These are phyloP conservation scores for Mariannaea sp. DNA, from an alignment of 2,329 filamentous ascomycete genomes.

Conservation along the genomic window DNA sequence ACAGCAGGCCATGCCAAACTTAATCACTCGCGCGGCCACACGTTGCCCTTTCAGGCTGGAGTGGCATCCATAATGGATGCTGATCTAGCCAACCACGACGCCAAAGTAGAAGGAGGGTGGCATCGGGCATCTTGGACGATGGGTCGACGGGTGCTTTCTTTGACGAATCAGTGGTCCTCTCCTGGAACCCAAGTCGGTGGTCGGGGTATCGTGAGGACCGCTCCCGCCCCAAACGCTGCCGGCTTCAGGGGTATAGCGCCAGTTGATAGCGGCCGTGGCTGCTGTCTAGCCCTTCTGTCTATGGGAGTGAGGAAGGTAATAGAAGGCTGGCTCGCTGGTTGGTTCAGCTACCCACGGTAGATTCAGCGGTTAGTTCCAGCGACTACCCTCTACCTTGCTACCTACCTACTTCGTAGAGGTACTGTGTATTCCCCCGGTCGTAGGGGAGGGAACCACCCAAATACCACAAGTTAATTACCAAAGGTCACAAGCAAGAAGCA, in stretches of 20 bases:
- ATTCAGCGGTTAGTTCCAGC: too few relatives aligned
- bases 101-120: conserved; percentile 17
- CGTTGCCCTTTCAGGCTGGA: background rate
- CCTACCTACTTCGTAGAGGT: too few relatives aligned
- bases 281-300: too few relatives aligned
- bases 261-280: conserved; percentile 13
- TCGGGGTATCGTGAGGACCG: background rate
- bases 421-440: too few relatives aligned
- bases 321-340: background rate
- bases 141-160: conserved; percentile 11
- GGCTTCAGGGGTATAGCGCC: conserved; percentile 32
- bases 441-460: too few relatives aligned
- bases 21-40: background rate
- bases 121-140: conserved; percentile 21
- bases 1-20: background rate
- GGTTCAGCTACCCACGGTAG: too few relatives aligned
- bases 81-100: background rate
- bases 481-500: too few relatives aligned
- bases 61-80: conserved; percentile 11
- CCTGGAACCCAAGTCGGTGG: background rate
- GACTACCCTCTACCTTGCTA: too few relatives aligned
- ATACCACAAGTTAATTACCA: too few relatives aligned
- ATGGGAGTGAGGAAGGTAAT: too few relatives aligned
- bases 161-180: conserved; percentile 25
- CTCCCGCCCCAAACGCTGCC: conserved; percentile 6